Evolutionary conservation across 768 basidiomycete genomes (phyloP).

Genomic region (Psilocybe tampanensis): DNA sequence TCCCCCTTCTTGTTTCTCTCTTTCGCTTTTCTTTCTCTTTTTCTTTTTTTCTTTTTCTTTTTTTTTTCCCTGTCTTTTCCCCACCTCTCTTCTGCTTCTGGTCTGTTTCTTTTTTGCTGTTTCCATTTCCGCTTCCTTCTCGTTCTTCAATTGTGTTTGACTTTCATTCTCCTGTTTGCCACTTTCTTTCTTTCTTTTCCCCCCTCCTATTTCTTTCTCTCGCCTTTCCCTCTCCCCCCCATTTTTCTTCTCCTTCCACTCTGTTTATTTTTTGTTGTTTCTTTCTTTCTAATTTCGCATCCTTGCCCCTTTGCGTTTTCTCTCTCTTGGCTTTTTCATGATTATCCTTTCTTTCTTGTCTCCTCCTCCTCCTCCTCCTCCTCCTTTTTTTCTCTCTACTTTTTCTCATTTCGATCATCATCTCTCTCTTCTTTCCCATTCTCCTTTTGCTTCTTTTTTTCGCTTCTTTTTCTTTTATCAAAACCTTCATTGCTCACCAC

Average conservation of each 20-base stretch:
- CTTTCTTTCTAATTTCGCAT: too few species aligned
- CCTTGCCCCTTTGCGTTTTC: too few species aligned
- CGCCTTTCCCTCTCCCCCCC: constrained; percentile 8
- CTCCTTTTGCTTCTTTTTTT: background rate
- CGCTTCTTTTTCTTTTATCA: too few species aligned
- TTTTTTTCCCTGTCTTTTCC: constrained; percentile 2
- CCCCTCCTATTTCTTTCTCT: background rate
- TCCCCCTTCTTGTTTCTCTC: too few species aligned
- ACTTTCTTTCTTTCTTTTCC: constrained; percentile 4
- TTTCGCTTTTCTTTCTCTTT: too few species aligned
- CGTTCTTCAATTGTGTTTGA: too few species aligned
- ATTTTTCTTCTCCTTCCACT: constrained; percentile 3
- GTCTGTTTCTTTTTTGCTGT: constrained; percentile 5
- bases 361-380: background rate
- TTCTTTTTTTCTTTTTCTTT: background rate
- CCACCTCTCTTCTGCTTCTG: constrained; percentile 5
- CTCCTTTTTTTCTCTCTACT: constrained; percentile 7
- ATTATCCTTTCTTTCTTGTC: constrained; percentile 1
- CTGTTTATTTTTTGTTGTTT: constrained; percentile 7
- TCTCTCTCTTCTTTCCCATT: background rate
- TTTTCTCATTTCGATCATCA: background rate
- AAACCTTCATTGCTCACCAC: too few species aligned
- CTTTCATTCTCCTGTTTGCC: too few species aligned
- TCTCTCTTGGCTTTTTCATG: too few species aligned
- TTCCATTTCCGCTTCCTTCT: constrained; percentile 4